A percentile compares a stretch with the other conserved stretches of the same genome.
These are phyloP conservation scores for Lignosus rhinocerotis DNA, from an alignment of 1,284 basidiomycete species.

Conservation along the genomic window DNA sequence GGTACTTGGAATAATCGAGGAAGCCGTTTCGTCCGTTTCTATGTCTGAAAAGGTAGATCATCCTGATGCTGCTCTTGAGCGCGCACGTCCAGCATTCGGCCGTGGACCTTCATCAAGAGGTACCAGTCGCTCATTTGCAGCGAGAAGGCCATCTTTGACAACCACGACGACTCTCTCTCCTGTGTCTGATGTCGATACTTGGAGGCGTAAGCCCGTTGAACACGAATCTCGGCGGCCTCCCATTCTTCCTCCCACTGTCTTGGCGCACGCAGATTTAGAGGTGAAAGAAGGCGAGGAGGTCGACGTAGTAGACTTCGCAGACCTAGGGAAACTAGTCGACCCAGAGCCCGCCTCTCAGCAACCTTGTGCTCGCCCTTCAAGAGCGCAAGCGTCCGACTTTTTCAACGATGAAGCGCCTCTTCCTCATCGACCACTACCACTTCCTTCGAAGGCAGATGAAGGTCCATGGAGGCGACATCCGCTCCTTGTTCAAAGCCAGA, in stretches of 20 bases:
- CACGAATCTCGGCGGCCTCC: constrained; percentile 12
- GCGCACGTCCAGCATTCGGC: constrained; percentile 17
- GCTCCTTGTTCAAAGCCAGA: neutral
- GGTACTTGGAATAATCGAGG: constrained; percentile 48
- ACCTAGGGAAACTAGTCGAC: constrained; percentile 68
- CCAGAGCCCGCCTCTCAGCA: constrained; percentile 33
- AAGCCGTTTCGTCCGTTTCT: constrained; percentile 35
- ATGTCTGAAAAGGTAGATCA: neutral
- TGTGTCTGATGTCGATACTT: constrained; percentile 52
- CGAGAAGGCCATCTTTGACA: constrained; percentile 31
- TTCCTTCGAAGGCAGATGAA: constrained; percentile 34
- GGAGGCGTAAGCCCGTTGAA: constrained; percentile 50
- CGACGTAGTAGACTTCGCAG: constrained; percentile 76
- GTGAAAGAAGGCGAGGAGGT: constrained; percentile 57
- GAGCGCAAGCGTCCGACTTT: constrained; percentile 68
- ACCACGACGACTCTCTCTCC: constrained; percentile 27
- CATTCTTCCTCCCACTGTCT: constrained; percentile 35
- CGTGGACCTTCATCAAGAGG: constrained; percentile 37
- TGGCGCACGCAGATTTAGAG: constrained; percentile 48
- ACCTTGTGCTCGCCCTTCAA: constrained; percentile 28
- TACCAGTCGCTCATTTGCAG: constrained; percentile 28
- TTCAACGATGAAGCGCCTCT: constrained; percentile 49
- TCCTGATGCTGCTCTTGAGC: neutral
- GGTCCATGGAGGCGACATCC: constrained; percentile 45
- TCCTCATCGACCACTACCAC: constrained; percentile 8